Base-by-base conservation (phyloP, 2,329 filamentous ascomycete species). In the Colletotrichum truncatum region DNA sequence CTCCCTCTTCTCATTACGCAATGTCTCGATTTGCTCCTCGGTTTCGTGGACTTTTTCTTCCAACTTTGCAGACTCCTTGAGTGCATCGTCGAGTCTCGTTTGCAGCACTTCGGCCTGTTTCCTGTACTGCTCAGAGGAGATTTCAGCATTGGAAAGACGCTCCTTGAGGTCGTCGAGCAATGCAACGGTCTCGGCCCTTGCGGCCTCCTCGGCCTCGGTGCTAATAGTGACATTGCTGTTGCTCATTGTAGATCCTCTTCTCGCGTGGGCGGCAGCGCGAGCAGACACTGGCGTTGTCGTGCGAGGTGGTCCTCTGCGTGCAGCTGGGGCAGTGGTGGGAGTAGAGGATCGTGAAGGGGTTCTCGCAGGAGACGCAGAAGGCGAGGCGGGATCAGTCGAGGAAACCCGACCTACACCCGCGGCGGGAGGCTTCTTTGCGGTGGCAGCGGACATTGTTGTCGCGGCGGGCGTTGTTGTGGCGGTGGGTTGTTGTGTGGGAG, bases 11-110 rank as follows among this genome's bases (percentile, higher is more conserved):
- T 97, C 93, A 72, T 93, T 94, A 73, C 90, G 89, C 57, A 98
- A 84, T 7, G 87, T 83, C 77, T 97, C 94, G 64, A 95, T 87
- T 73, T 91, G 89, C 77, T 95, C 93, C 67, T 96, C 94, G 73
- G 89, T 90, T 78, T 97, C 94, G 76, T 98, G 94, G 46, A 92
- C 85, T 68, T 89, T 89, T 76, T 98, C 95, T 77, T 99, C 96
- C 34, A 98, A 82, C 79, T 92, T 93, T 56, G 88, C 88, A 73
- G 97, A 94, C 76, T 98, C 94, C 70, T 88, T 87, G 63, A 91
- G 80, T 46, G 93, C 89, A 70, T 98, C 95, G 74, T 98, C 94
- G 7, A 98, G 85, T 71, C 93, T 89, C 69, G 91, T 87, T 79
- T 97, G 93, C 69, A 98, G 81, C 46, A 97, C 90, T 64, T 96